Base-by-base conservation (phyloP, 2,329 filamentous ascomycete species). In the Boeremia exigua region DNA sequence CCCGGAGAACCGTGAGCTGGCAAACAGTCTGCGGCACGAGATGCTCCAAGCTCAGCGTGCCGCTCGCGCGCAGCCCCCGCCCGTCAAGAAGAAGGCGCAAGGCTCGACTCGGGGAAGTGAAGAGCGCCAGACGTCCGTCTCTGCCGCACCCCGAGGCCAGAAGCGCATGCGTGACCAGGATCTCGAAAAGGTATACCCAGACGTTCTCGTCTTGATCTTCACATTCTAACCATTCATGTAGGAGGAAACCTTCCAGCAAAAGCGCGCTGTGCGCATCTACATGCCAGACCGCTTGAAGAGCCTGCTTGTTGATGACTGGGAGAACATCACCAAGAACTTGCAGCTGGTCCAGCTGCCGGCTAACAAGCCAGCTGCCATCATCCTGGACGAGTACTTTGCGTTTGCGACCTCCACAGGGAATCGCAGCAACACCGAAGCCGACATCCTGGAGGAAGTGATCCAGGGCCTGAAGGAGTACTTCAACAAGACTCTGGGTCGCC, bases 251-350 rank as follows among this genome's bases (percentile, higher is more conserved):
- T 99, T 96, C 73, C 86, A 92, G 70, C 83, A 84, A 60, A 88
- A 92, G 54, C 93, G 94, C 17, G 91, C 92, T 15, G 89, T 99
- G 68, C 91, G 92, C 67, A 84, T 99, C 37, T 84, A 88, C 45
- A 87, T 98, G 61, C 92, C 95, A 0, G 95, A 98, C 71, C 86
- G 90, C 62, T 83, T 99, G 63, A 97, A 98, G 79, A 91, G 90
- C 14, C 84, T 96, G 60, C 86, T 99, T 3, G 95, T 99, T 19
- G 95, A 99, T 73, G 95, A 99, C 75, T 99, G 95, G 95, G 95
- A 99, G 76, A 96, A 97, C 68, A 88, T 99, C 59, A 99, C 95
- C 53, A 98, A 97, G 79, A 95, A 96, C 72, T 86, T 92, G 65
- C 91, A 94, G 71, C 86, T 98, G 4, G 91, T 97, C 29, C 88